A percentile compares a stretch with the other conserved stretches of the same genome.
These are phyloP conservation scores for Cladophialophora bantiana DNA, from an alignment of 2,329 filamentous ascomycete genomes.

Conservation along the genomic window DNA sequence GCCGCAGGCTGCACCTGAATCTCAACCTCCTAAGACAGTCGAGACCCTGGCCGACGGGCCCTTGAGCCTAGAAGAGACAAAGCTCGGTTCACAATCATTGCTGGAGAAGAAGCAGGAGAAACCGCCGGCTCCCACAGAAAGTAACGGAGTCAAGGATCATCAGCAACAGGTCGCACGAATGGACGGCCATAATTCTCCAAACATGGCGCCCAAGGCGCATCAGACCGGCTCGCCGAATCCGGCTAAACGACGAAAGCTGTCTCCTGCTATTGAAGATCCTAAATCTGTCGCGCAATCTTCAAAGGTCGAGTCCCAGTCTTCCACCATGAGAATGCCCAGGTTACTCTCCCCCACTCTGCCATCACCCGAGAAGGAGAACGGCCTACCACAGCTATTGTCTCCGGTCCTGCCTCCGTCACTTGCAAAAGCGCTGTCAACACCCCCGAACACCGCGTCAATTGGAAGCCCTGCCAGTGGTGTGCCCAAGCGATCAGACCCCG, in stretches of 20 bases:
- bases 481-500: constrained; percentile 35
- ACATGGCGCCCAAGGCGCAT: constrained; percentile 2
- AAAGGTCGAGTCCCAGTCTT: constrained; percentile 17
- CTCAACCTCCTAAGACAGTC: constrained; percentile 8
- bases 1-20: constrained; percentile 16
- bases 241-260: constrained; percentile 51
- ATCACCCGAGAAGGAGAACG: constrained; percentile 33
- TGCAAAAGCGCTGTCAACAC: constrained; percentile 31
- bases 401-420: constrained; percentile 39
- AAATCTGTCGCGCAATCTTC: constrained; percentile 7
- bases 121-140: not conserved
- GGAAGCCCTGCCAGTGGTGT: constrained; percentile 29
- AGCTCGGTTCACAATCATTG: not conserved
- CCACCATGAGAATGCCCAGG: constrained; percentile 34
- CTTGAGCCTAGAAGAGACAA: not conserved
- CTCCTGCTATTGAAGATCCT: constrained; percentile 38
- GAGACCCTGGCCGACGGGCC: constrained; percentile 5
- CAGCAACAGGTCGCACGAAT: constrained; percentile 12
- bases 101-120: constrained; percentile 18
- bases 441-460: constrained; percentile 20
- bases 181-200: constrained; percentile 22
- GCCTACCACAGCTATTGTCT: constrained; percentile 38
- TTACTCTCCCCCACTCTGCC: constrained; percentile 38
- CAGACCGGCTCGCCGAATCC: constrained; percentile 42
- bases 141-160: not conserved